Evolutionary conservation across 306 rosid genomes (phyloP), one percentile per base, ranked within the genome.

Genomic region (Arachis hypogaea): DNA sequence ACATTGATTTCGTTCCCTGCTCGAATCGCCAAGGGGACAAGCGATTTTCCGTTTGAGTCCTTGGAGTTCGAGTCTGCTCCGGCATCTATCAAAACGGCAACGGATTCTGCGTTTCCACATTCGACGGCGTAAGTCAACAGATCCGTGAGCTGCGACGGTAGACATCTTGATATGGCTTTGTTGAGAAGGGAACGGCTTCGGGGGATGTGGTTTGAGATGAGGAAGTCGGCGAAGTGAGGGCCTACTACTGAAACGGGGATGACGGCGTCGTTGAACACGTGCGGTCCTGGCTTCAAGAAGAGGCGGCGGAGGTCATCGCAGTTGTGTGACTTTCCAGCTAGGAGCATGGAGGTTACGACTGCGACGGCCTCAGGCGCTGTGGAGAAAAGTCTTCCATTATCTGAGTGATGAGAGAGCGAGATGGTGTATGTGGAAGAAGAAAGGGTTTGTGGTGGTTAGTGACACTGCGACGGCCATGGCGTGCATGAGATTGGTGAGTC

Each of bases 191-290:
- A 44, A 63, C 52, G 61, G 18, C 66, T 63, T 36, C 81, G 71
- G 0, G 74, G 63, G 59, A 66, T 33, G 9, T 67, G 74, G 33
- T 9, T 46, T 46, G 82, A 70, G 68, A 91, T 68, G 7, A 93
- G 84, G 64, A 63, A 86, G 40, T 84, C 85, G 2, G 85, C 90
- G 7, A 83, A 88, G 1, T 78, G 64, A 40, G 86, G 91, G 22
- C 98, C 98, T 6, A 88, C 88, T 4, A 89, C 74, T 44, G 77
- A 61, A 74, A 93, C 60, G 28, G 89, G 84, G 55, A 93, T 51
- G 49, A 81, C 66, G 33, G 96, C 98, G 78, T 93, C 98, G 9
- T 78, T 75, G 85, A 93, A 93, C 69, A 93, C 85, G 70, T 91
- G 94, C 3, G 84, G 90, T 1, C 97, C 98, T 0, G 88, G 82